Conservation (phyloP, 768 basidiomycete species). For the Boletus sp. region DNA sequence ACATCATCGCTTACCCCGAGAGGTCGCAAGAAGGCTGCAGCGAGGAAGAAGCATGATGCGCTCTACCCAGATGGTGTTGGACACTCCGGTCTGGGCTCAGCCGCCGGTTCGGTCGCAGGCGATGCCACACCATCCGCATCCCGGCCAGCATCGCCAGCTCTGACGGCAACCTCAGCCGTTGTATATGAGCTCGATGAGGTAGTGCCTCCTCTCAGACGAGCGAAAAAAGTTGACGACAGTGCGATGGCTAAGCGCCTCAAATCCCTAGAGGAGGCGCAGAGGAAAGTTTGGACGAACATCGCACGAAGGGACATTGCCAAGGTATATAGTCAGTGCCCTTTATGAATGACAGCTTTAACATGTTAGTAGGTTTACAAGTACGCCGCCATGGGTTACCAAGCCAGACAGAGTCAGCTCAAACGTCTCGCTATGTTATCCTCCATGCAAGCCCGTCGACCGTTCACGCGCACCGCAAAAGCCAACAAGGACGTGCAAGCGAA, state of each 20-base stretch:
- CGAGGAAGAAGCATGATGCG: constrained; percentile 55
- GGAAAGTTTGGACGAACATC: constrained; percentile 89
- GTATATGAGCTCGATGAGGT: constrained; percentile 72
- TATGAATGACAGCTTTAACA: constrained; percentile 4
- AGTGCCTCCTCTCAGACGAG: constrained; percentile 69
- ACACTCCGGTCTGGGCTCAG: constrained; percentile 48
- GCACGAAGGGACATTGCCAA: constrained; percentile 82
- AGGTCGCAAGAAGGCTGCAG: constrained; percentile 53
- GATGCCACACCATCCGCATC: constrained; percentile 71
- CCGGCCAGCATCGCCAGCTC: constrained; percentile 64
- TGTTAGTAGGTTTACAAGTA: constrained; percentile 72
- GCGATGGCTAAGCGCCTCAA: constrained; percentile 74
- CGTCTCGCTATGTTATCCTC: constrained; percentile 75
- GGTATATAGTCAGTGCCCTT: constrained; percentile 37
- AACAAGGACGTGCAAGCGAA: constrained; percentile 83
- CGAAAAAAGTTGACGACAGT: constrained; percentile 72
- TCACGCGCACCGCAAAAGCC: constrained; percentile 69
- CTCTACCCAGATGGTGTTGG: constrained; percentile 52
- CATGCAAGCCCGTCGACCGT: constrained; percentile 75
- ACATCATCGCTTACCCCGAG: constrained; percentile 44
- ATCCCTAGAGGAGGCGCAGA: constrained; percentile 78
- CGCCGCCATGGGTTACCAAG: constrained; percentile 61
- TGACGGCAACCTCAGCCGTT: constrained; percentile 51
- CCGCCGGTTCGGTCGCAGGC: constrained; percentile 51
- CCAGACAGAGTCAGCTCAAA: constrained; percentile 67